Base-by-base conservation (phyloP, 768 basidiomycete genomes). In the Pleurotus platypus region DNA sequence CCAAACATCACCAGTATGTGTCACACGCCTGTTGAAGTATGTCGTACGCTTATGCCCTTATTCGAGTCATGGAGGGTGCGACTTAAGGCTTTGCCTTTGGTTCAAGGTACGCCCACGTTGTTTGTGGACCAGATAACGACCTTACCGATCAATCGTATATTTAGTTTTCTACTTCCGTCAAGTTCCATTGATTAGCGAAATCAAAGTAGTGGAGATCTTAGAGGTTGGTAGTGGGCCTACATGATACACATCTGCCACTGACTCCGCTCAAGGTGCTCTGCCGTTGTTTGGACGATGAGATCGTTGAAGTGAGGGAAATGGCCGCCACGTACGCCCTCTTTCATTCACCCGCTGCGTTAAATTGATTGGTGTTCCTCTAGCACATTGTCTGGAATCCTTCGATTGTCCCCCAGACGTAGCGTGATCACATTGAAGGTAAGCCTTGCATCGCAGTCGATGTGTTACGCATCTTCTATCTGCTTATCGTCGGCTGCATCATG, bases 291-390 rank as follows among this genome's bases (percentile, higher is more conserved):
- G 85, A 90, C 61, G 93, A 95, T 67, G 90, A 92, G 60, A 86
- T 92, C 13, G 84, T 92, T 7, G 93, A 95, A 74, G 93, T 95
- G 16, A 80, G 93, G 42, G 90, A 94, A 71, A 92, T 90, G 84
- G 91, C 91, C 18, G 89, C 90, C 16, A 85, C 85, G 84, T 95
- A 62, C 68, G 85, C 72, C 6, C 49, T 30, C 26, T 46, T 26
- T 13, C 15, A 20, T 45, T 24, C 5, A 9, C 42, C 11, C 30
- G 30, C 30, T 15, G 42, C 24, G 27, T 42, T 4, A 40, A 13
- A 43, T 46, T 46, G 5, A 22, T n/a, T 18, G 40, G 30, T 18
- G 45, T 8, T n/a, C 38, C 30, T 42, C 24, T 57, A 89, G 86
- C 60, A 92, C 90, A 0, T 71, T 95, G 27, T 90, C 90, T 15